These are phyloP conservation scores for Aspergillus pseudoterreus DNA, from an alignment of 2,329 filamentous ascomycete species.

Conservation along the genomic window DNA sequence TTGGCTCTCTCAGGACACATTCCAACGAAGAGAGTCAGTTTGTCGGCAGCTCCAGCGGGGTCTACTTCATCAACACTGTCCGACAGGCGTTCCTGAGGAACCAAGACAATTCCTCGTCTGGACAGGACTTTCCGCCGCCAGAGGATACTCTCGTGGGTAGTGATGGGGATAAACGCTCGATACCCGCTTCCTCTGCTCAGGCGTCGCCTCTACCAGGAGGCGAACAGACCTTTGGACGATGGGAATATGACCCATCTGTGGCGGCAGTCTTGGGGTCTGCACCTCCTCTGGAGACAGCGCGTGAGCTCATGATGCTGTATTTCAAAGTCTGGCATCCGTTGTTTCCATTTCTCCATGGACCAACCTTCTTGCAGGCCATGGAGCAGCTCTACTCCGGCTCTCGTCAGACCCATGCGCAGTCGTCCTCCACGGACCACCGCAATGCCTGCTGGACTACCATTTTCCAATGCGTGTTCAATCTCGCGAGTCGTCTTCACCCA, in stretches of 20 bases:
- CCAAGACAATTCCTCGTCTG: constrained; percentile 18
- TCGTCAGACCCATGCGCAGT: not conserved
- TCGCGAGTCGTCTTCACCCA: constrained; percentile 37
- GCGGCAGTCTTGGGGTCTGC: constrained; percentile 23
- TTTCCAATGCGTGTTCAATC: constrained; percentile 51
- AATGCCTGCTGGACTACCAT: constrained; percentile 34
- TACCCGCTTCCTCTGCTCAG: constrained; percentile 4
- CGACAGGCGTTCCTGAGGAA: constrained; percentile 47
- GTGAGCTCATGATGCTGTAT: constrained; percentile 46
- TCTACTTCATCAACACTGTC: constrained; percentile 55
- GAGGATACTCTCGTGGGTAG: constrained; percentile 28
- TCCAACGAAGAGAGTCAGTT: constrained; percentile 48
- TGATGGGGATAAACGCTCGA: constrained; percentile 18
- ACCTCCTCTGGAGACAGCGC: constrained; percentile 31
- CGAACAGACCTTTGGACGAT: constrained; percentile 15
- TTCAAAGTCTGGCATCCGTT: constrained; percentile 53
- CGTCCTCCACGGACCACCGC: constrained; percentile 14
- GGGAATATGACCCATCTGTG: constrained; percentile 27
- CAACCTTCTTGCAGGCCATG: constrained; percentile 46
- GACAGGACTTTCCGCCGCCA: constrained; percentile 25
- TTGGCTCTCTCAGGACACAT: constrained; percentile 41
- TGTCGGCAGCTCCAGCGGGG: constrained; percentile 51
- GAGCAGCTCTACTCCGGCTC: constrained; percentile 39
- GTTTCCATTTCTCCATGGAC: constrained; percentile 52
- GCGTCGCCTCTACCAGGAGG: constrained; percentile 5